Evolutionary conservation across 2,329 filamentous ascomycete species (phyloP).

Genomic region (Venturia aucupariae): DNA sequence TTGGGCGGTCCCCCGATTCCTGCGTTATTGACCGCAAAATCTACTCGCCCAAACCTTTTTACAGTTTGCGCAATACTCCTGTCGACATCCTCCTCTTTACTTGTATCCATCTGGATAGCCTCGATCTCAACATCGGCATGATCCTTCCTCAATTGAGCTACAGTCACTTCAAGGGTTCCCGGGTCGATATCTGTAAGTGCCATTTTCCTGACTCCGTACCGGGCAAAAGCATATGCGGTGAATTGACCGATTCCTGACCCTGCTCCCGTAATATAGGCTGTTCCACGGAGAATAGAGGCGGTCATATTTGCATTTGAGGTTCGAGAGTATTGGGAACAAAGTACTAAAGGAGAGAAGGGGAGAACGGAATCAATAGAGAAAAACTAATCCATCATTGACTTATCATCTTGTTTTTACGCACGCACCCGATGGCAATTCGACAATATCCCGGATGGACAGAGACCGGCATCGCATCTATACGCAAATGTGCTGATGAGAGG

Average conservation of each 20-base stretch:
- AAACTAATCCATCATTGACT: neutral
- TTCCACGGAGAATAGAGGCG: slow-evolving; percentile 33
- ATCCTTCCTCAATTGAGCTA: slow-evolving; percentile 26
- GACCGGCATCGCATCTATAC: neutral
- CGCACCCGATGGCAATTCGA: neutral
- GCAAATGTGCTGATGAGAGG: neutral
- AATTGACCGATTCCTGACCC: slow-evolving; percentile 44
- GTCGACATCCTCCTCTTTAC: slow-evolving; percentile 35
- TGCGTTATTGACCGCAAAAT: slow-evolving; percentile 48
- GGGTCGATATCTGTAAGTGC: slow-evolving; percentile 39
- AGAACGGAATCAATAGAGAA: neutral
- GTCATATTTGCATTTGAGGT: neutral
- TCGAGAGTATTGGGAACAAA: too few relatives aligned
- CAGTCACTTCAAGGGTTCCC: slow-evolving; percentile 25
- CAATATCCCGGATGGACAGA: neutral
- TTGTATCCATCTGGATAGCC: slow-evolving; percentile 38
- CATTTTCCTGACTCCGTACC: slow-evolving; percentile 38
- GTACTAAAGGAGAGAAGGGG: too few relatives aligned
- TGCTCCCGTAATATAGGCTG: slow-evolving; percentile 42
- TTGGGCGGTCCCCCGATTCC: slow-evolving; percentile 38
- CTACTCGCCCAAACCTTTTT: slow-evolving; percentile 42
- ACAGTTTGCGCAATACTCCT: slow-evolving; percentile 34
- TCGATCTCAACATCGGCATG: slow-evolving; percentile 36
- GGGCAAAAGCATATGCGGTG: slow-evolving; percentile 40
- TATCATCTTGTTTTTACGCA: neutral